Conservation (phyloP, 345 rosid species). For the Adansonia digitata region DNA sequence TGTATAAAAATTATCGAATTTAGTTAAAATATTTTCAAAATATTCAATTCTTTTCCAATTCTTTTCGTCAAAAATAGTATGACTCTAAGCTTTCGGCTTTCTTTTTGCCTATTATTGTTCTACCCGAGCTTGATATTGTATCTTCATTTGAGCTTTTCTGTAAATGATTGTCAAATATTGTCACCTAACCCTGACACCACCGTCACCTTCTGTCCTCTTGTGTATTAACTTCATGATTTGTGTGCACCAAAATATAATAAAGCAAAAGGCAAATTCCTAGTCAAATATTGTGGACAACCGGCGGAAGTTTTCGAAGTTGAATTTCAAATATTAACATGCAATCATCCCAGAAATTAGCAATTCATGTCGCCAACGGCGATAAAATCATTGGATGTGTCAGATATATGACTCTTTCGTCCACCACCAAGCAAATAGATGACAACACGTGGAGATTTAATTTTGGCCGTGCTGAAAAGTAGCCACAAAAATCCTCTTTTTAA, state of each 20-base stretch:
- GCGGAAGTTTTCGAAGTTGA: neutral
- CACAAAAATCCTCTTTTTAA: neutral
- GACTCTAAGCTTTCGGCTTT: neutral
- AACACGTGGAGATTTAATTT: neutral
- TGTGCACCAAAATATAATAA: neutral
- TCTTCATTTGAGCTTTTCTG: neutral
- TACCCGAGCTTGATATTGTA: too few relatives aligned
- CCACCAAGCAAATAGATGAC: neutral
- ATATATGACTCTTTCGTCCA: neutral
- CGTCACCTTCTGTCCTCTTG: neutral
- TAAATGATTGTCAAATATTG: neutral
- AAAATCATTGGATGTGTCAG: neutral
- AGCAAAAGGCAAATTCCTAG: neutral
- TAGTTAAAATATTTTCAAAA: too few relatives aligned
- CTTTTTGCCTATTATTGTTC: neutral
- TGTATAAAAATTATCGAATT: too few relatives aligned
- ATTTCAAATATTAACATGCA: neutral
- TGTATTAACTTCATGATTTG: neutral
- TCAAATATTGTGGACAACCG: conserved; percentile 1
- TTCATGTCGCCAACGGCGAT: neutral
- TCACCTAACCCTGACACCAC: neutral
- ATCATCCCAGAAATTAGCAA: neutral
- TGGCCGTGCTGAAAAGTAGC: neutral
- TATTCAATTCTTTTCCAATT: too few relatives aligned
- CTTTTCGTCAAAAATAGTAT: neutral